Evolutionary conservation across 2,329 filamentous ascomycete genomes (phyloP).

Genomic region (Monosporascus sp.): DNA sequence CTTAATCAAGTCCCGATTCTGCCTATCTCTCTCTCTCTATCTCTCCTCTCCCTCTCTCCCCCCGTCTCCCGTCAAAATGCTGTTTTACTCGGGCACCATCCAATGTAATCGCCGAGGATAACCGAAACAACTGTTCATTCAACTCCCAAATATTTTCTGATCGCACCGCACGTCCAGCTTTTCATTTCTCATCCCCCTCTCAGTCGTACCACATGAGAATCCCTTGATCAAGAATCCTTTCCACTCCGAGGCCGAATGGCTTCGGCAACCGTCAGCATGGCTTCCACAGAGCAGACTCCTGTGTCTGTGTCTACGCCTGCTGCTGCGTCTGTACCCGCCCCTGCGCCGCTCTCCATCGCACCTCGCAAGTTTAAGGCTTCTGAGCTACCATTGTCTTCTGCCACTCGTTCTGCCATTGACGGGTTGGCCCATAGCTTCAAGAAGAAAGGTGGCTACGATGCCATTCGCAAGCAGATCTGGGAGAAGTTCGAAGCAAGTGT

Average conservation of each 20-base stretch:
- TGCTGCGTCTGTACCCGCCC: constrained; percentile 3
- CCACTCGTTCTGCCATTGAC: constrained; percentile 70
- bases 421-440: constrained; percentile 75
- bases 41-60: too few relatives aligned
- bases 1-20: too few relatives aligned
- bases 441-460: constrained; percentile 80
- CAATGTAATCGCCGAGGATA: too few relatives aligned
- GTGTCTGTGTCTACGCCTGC: constrained; percentile 11
- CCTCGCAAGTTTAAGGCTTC: constrained; percentile 61
- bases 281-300: constrained; percentile 24
- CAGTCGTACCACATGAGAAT: constrained; percentile 6
- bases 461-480: constrained; percentile 71
- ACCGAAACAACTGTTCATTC: too few relatives aligned
- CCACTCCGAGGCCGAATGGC: constrained; percentile 16
- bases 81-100: too few relatives aligned
- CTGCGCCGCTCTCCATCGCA: constrained; percentile 3
- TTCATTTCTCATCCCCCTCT: not conserved
- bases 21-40: too few relatives aligned
- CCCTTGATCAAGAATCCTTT: not conserved
- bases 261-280: constrained; percentile 18
- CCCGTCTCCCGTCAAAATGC: too few relatives aligned
- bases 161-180: not conserved
- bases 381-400: constrained; percentile 67
- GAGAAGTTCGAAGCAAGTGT: constrained; percentile 68
- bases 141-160: too few relatives aligned